A percentile compares a stretch with the other conserved stretches of the same genome.
These are phyloP conservation scores for Hortiboletus campestris DNA, from an alignment of 768 basidiomycete genomes.

Conservation along the genomic window DNA sequence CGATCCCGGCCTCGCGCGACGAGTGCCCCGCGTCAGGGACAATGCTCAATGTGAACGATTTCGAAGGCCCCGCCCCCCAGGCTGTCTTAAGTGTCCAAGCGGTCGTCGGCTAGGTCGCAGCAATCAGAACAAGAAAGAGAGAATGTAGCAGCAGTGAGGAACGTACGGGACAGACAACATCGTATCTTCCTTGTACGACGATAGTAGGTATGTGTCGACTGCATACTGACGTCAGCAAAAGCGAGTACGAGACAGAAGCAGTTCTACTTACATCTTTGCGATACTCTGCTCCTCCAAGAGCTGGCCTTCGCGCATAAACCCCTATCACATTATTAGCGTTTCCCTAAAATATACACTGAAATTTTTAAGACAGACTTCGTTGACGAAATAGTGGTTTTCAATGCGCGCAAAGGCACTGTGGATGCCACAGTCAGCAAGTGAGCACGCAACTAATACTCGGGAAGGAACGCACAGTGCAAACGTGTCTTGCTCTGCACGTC, in stretches of 20 bases:
- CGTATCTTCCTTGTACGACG: constrained; percentile 85
- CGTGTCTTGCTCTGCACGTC: constrained; percentile 65
- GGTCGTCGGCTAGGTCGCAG: constrained; percentile 61
- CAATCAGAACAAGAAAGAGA: background rate
- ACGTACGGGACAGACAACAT: constrained; percentile 81
- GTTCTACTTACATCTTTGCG: constrained; percentile 71
- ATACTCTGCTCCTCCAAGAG: constrained; percentile 80
- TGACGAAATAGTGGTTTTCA: constrained; percentile 90
- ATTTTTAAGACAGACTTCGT: constrained; percentile 48
- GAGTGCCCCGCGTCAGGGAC: constrained; percentile 90
- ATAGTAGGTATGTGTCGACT: constrained; percentile 87
- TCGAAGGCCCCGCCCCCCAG: constrained; percentile 68
- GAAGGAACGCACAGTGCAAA: constrained; percentile 64
- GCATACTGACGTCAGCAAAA: constrained; percentile 4
- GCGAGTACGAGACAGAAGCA: background rate
- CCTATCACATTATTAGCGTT: constrained; percentile 38
- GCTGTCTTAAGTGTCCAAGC: constrained; percentile 79
- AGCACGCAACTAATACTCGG: constrained; percentile 3
- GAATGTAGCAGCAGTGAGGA: background rate
- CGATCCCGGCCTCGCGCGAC: constrained; percentile 67
- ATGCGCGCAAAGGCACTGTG: constrained; percentile 80
- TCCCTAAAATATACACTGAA: background rate
- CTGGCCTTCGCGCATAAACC: constrained; percentile 88
- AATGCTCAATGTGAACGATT: constrained; percentile 47
- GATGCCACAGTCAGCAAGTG: background rate